Conservation (phyloP, 176 grass and related monocot species). For the Tillandsia fasciculata region DNA sequence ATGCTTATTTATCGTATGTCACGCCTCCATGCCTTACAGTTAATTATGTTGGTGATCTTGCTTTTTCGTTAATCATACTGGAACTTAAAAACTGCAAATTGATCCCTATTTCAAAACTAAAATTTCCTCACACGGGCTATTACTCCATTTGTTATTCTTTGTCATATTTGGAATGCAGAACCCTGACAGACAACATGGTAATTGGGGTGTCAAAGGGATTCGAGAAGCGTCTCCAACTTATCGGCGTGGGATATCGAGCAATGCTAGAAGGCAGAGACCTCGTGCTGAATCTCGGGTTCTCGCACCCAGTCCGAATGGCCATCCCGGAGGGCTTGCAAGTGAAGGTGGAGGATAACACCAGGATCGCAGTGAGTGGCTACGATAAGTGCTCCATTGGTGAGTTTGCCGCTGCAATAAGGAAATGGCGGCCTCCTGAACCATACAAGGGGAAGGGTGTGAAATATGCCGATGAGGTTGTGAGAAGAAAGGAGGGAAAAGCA, state of each 20-base stretch:
- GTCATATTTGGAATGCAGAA: slow-evolving; percentile 39
- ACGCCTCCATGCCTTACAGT: no score
- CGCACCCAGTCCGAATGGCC: slow-evolving; percentile 76
- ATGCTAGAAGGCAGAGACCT: slow-evolving; percentile 75
- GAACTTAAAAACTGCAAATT: not conserved
- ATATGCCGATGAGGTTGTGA: slow-evolving; percentile 63
- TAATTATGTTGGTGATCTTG: no score
- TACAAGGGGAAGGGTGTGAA: slow-evolving; percentile 96
- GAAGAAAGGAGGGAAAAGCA: slow-evolving; percentile 95
- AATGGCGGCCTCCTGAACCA: slow-evolving; percentile 93
- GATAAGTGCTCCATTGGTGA: slow-evolving; percentile 74
- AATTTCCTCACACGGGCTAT: not conserved
- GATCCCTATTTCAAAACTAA: not conserved
- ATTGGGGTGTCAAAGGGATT: slow-evolving; percentile 94
- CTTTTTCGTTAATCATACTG: no score
- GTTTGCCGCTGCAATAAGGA: slow-evolving; percentile 77
- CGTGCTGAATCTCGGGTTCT: slow-evolving; percentile 85
- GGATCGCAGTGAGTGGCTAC: slow-evolving; percentile 65
- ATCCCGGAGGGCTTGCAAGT: slow-evolving; percentile 68
- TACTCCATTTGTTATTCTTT: not conserved
- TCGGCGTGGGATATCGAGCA: slow-evolving; percentile 86
- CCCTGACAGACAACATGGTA: slow-evolving; percentile 80
- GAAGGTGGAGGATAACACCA: slow-evolving; percentile 90
- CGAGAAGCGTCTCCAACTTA: slow-evolving; percentile 71
- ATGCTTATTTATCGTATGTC: no score